phyloP scores from a whole-genome alignment of 2,329 filamentous ascomycete genomes.

The Akanthomyces lecanii region DNA sequence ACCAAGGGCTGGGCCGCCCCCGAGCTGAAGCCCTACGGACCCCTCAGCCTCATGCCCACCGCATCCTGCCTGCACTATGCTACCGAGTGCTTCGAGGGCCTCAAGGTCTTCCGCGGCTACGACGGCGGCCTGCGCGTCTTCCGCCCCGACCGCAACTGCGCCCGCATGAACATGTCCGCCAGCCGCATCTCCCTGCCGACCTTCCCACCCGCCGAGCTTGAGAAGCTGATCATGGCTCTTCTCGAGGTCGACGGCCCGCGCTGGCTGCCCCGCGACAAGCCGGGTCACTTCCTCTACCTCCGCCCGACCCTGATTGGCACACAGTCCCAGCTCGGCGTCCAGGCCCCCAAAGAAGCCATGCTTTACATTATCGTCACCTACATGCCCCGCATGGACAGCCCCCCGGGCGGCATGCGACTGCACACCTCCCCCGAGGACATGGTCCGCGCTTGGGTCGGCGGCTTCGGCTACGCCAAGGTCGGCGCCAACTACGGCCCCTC shows the following conservation, averaged over 20 bases:
- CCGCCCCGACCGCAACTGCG: constrained; percentile 69
- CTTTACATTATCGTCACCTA: constrained; percentile 74
- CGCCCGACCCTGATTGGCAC: constrained; percentile 85
- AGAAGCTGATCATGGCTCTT: constrained; percentile 69
- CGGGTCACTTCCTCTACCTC: constrained; percentile 75
- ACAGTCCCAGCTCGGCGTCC: constrained; percentile 74
- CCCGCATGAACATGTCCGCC: constrained; percentile 57
- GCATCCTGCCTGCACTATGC: constrained; percentile 83
- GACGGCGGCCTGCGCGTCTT: constrained; percentile 73
- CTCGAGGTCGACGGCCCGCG: constrained; percentile 68
- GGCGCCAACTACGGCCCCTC: constrained; percentile 91
- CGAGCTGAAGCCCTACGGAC: constrained; percentile 71
- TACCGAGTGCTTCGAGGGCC: constrained; percentile 84
- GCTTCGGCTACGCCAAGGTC: constrained; percentile 88
- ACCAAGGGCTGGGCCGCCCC: constrained; percentile 68
- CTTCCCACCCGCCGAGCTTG: constrained; percentile 67
- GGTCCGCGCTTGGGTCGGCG: constrained; percentile 88
- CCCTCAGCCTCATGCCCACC: constrained; percentile 73
- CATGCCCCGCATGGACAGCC: constrained; percentile 54
- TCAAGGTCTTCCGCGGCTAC: constrained; percentile 75
- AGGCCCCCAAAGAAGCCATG: constrained; percentile 74
- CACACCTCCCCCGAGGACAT: constrained; percentile 77
- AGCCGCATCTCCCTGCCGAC: constrained; percentile 68
- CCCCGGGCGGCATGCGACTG: constrained; percentile 61
- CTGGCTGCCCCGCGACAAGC: constrained; percentile 69